Base-by-base conservation (phyloP, 768 basidiomycete genomes). In the Boletus huronensis region DNA sequence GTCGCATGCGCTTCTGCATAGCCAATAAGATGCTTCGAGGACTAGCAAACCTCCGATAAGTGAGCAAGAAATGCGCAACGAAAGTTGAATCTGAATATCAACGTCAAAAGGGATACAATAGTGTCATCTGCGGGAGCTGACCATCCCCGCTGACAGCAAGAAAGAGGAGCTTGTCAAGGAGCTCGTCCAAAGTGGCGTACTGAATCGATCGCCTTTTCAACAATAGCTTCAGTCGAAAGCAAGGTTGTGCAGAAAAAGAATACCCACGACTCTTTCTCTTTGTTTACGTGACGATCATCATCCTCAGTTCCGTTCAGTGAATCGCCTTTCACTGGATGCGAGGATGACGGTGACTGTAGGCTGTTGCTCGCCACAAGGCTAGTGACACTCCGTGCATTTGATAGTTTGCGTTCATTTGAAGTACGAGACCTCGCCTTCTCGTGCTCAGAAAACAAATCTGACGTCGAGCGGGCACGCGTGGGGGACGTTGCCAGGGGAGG, bases 1-100 rank as follows among this genome's bases (percentile, higher is more conserved):
- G 82, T 32, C 87, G 82, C 81, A 93, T 87, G 44, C 89, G 84
- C 65, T 90, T 88, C 70, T 92, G 88, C 87, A 94, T 90, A 6
- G 89, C 87, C 42, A 92, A 75, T n/a, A 94, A 75, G 17, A 94
- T 74, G 54, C 79, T 85, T 39, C 91, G 82, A 8, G 91, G 90
- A 32, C 80, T 86, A 36, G 90, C 81, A 67, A 93, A 94, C 54
- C 89, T 78, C 32, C 91, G 86, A 65, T 90, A 93, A 8, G 89
- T 90, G 36, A 93, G 79, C 44, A 94, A 75, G 69, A 94, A 93
- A 69, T 91, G 84, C 3, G 82, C 81, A 29, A 90, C 82, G 65
- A 83, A 93, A 5, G 82, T 79, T 13, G 88, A 81, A 67, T 93
- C 91, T 93, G 52, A 9, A 55, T 46, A 52, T 29, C 52, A 31